A percentile compares a stretch with the other conserved stretches of the same genome.
Evolutionary conservation across 169 alveolate species (phyloP).

Genomic region (Plasmodium gonderi): DNA sequence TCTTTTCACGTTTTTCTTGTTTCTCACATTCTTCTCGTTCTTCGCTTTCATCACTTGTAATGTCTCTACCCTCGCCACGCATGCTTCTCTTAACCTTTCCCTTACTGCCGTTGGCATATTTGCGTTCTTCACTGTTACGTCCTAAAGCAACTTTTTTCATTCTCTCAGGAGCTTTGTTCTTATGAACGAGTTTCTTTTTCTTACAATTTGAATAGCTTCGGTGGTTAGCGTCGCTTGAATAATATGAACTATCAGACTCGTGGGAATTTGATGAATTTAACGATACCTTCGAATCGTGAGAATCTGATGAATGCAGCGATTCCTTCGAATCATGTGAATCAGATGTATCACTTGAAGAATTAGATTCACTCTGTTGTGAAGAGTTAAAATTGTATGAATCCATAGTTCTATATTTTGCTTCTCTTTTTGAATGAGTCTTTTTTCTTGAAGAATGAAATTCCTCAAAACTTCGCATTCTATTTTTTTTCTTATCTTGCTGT

Average conservation of each 20-base stretch:
- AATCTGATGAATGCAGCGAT: too few species aligned
- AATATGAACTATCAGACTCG: not conserved
- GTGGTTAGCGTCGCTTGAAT: not conserved
- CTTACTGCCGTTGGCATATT: not conserved
- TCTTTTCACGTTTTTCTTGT: not conserved
- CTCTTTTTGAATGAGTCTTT: not conserved
- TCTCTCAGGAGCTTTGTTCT: not conserved
- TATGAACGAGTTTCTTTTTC: not conserved
- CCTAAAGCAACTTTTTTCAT: not conserved
- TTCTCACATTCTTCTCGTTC: not conserved
- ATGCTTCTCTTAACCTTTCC: not conserved
- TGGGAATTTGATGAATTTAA: not conserved
- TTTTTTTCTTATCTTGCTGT: not conserved
- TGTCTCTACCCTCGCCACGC: not conserved
- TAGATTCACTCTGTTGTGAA: not conserved
- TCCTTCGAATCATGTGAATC: not conserved
- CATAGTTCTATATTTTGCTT: not conserved
- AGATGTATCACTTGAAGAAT: not conserved
- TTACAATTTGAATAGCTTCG: not conserved
- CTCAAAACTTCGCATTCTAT: not conserved
- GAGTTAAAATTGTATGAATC: too few species aligned
- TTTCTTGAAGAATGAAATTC: not conserved
- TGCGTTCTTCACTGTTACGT: not conserved
- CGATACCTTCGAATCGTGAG: too few species aligned
- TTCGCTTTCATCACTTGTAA: not conserved